Conservation (phyloP, 148 eudicot genomes). For the Nepenthes mirabilis region DNA sequence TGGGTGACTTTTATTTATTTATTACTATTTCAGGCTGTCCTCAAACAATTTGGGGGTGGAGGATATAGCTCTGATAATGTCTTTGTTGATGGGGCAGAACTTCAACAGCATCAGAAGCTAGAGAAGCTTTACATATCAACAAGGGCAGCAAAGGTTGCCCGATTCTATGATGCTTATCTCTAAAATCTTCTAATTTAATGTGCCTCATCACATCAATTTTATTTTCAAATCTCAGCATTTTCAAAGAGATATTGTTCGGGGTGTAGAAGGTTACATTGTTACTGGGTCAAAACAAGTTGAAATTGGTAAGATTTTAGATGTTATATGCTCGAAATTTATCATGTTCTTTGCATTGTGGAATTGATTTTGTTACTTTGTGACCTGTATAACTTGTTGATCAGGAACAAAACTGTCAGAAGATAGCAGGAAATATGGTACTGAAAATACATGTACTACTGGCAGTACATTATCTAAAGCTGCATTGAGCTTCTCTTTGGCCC, state of each 20-base stretch:
- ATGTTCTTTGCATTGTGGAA: background rate
- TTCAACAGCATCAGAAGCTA: constrained; percentile 87
- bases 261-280: constrained; percentile 94
- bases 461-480: constrained; percentile 86
- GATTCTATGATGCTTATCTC: constrained; percentile 4
- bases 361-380: background rate
- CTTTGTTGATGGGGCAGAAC: constrained; percentile 60
- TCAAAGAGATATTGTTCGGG: constrained; percentile 97
- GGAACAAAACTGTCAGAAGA: constrained; percentile 97
- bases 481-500: constrained; percentile 68
- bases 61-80: constrained; percentile 77
- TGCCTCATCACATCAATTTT: background rate
- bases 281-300: constrained; percentile 98
- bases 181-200: background rate
- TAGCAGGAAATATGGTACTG: constrained; percentile 89
- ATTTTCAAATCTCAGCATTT: constrained; percentile 53
- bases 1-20: background rate
- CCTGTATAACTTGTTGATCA: constrained; percentile 8
- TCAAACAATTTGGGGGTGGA: constrained; percentile 90
- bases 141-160: constrained; percentile 82
- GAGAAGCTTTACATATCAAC: constrained; percentile 92
- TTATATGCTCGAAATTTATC: background rate
- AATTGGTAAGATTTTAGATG: constrained; percentile 38
- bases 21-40: constrained; percentile 60
- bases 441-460: constrained; percentile 92